These are phyloP conservation scores for Claviceps quebecensis DNA, from an alignment of 2,329 filamentous ascomycete species.

Conservation along the genomic window DNA sequence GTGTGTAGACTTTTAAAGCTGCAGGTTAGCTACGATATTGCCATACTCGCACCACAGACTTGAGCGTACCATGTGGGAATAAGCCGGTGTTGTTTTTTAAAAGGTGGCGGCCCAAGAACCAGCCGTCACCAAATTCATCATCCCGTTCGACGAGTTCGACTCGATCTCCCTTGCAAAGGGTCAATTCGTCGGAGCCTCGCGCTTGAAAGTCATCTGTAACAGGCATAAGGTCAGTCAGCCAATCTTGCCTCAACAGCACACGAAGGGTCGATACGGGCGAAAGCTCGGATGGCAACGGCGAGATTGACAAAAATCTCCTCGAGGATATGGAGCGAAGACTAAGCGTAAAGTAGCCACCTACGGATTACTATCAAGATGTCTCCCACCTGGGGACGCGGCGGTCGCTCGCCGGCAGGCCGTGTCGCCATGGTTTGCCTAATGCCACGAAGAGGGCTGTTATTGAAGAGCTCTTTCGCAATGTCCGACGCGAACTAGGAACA, in stretches of 20 bases:
- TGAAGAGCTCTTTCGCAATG: not conserved
- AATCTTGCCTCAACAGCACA: not conserved
- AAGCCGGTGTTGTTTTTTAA: constrained; percentile 61
- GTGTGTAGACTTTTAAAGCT: constrained; percentile 41
- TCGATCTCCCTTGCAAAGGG: constrained; percentile 68
- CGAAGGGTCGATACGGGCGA: not conserved
- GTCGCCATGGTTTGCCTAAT: constrained; percentile 25
- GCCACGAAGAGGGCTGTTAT: not conserved
- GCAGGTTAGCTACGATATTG: constrained; percentile 13
- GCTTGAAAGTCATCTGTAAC: constrained; percentile 75
- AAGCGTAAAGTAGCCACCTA: constrained; percentile 30
- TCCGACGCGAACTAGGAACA: not conserved
- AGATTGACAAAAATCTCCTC: not conserved
- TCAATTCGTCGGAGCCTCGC: constrained; percentile 85
- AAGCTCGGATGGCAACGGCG: not conserved
- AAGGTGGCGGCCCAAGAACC: constrained; percentile 67
- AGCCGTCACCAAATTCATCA: constrained; percentile 79
- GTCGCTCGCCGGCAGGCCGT: constrained; percentile 21
- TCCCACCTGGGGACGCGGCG: constrained; percentile 43
- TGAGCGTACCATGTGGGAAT: constrained; percentile 59
- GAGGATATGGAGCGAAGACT: constrained; percentile 3
- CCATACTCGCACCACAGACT: constrained; percentile 5
- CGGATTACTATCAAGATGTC: constrained; percentile 59
- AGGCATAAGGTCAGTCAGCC: constrained; percentile 3
- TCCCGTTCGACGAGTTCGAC: constrained; percentile 75